Conservation (phyloP, 1,284 basidiomycete species). For the Sparassis latifolia region DNA sequence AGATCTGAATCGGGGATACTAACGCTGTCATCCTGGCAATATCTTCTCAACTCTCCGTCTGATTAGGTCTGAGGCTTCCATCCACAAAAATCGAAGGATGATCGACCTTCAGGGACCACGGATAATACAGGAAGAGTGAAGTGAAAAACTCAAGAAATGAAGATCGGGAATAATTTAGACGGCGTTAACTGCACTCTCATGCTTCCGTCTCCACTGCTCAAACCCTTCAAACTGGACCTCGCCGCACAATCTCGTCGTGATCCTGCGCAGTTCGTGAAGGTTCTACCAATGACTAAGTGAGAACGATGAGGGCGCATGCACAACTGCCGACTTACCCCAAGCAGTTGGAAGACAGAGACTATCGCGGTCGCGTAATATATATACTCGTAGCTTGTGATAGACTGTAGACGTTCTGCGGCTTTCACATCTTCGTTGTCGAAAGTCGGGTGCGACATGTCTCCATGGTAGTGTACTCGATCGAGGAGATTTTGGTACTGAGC, state of each 20-base stretch:
- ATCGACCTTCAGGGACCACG: too few species aligned
- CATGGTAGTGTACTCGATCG: slow-evolving; percentile 39
- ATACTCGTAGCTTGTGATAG: slow-evolving; percentile 30
- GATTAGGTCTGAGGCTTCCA: too few species aligned
- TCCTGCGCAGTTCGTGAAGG: slow-evolving; percentile 36
- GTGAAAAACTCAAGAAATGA: too few species aligned
- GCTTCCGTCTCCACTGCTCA: slow-evolving; percentile 31
- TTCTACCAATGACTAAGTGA: slow-evolving; percentile 20
- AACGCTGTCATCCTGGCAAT: too few species aligned
- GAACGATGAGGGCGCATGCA: background rate
- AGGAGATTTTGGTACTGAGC: slow-evolving; percentile 37
- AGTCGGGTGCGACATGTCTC: slow-evolving; percentile 15
- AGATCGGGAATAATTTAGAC: too few species aligned
- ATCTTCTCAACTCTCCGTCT: too few species aligned
- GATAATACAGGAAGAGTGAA: too few species aligned
- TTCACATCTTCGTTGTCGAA: slow-evolving; percentile 7
- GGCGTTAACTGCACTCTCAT: slow-evolving; percentile 11
- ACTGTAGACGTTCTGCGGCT: slow-evolving; percentile 23
- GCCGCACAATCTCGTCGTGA: slow-evolving; percentile 38
- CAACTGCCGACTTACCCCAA: slow-evolving; percentile 28
- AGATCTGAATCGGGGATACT: too few species aligned
- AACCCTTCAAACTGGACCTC: slow-evolving; percentile 42
- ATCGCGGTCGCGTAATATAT: slow-evolving; percentile 42
- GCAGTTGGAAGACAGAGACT: slow-evolving; percentile 37
- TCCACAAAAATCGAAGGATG: too few species aligned